Conservation (phyloP, 495 filamentous ascomycete species). For the Platismatia glauca region DNA sequence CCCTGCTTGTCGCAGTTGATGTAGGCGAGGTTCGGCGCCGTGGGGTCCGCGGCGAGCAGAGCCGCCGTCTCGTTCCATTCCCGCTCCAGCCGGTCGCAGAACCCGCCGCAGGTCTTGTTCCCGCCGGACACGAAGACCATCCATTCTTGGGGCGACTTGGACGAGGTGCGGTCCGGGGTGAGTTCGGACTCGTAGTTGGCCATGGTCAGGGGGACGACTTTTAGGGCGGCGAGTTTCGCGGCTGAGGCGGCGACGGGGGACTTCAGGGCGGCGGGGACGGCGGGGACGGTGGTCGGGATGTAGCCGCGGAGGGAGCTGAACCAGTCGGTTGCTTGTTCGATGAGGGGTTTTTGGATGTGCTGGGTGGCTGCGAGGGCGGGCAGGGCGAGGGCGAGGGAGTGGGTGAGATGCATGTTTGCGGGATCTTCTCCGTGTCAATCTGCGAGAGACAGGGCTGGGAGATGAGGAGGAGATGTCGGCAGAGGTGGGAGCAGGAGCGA, state of each 20-base stretch:
- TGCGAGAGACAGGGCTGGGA: not conserved
- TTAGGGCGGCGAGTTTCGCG: constrained; percentile 45
- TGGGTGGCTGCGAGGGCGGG: constrained; percentile 63
- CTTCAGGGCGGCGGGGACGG: constrained; percentile 32
- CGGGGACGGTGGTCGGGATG: constrained; percentile 35
- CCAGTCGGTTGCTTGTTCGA: constrained; percentile 57
- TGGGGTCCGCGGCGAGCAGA: constrained; percentile 55
- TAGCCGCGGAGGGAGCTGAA: constrained; percentile 52
- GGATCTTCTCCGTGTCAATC: not conserved
- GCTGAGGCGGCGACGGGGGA: constrained; percentile 33
- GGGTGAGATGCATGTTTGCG: constrained; percentile 62
- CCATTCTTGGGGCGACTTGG: constrained; percentile 60
- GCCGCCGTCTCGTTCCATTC: constrained; percentile 59
- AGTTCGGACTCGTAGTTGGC: constrained; percentile 66
- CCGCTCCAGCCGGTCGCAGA: constrained; percentile 44
- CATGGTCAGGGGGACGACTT: constrained; percentile 51
- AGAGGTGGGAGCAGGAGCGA: not conserved
- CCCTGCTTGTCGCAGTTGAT: constrained; percentile 72
- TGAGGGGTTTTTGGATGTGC: constrained; percentile 58
- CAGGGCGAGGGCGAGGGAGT: constrained; percentile 53
- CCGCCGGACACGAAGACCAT: constrained; percentile 71
- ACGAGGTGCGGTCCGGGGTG: constrained; percentile 45
- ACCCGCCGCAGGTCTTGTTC: constrained; percentile 72
- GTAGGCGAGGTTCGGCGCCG: constrained; percentile 59
- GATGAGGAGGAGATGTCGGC: not conserved